Percentiles rank a stretch among this genome's conserved stretches.
Evolutionary conservation across 331 rosid species (phyloP).

Genomic region (Arachis monticola): DNA sequence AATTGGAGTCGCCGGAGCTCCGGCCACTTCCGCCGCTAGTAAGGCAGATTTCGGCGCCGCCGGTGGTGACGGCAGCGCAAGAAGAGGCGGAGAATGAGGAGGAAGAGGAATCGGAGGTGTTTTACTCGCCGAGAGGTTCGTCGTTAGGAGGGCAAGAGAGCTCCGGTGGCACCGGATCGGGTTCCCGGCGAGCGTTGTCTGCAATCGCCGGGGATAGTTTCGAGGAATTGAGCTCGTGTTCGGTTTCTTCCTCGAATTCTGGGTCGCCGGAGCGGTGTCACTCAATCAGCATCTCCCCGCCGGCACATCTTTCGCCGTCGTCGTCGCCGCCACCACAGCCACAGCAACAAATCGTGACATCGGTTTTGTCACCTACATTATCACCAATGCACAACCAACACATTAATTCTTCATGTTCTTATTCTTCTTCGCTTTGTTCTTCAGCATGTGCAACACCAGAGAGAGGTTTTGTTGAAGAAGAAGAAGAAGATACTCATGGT

Average conservation of each 20-base stretch:
- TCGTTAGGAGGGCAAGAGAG: conserved; percentile 57
- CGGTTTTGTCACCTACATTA: conserved; percentile 3
- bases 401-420: conserved; percentile 35
- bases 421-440: conserved; percentile 36
- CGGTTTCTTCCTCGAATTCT: conserved; percentile 59
- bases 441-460: conserved; percentile 50
- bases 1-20: conserved; percentile 74
- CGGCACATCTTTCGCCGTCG: background rate
- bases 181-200: conserved; percentile 56
- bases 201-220: conserved; percentile 44
- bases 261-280: conserved; percentile 58
- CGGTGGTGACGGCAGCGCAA: background rate
- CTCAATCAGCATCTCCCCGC: conserved; percentile 47
- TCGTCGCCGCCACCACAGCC: background rate
- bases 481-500: background rate
- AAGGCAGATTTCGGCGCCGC: conserved; percentile 40
- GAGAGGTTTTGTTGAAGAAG: conserved; percentile 29
- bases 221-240: conserved; percentile 51
- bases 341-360: background rate
- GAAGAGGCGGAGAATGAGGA: conserved; percentile 15
- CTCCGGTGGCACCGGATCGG: conserved; percentile 53
- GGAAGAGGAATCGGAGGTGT: conserved; percentile 67
- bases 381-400: conserved; percentile 36
- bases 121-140: conserved; percentile 89
- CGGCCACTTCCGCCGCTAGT: conserved; percentile 85